A percentile compares a stretch with the other conserved stretches of the same genome.
phyloP scores from a whole-genome alignment of 2,329 filamentous ascomycete genomes.

The Orbilia oligospora region DNA sequence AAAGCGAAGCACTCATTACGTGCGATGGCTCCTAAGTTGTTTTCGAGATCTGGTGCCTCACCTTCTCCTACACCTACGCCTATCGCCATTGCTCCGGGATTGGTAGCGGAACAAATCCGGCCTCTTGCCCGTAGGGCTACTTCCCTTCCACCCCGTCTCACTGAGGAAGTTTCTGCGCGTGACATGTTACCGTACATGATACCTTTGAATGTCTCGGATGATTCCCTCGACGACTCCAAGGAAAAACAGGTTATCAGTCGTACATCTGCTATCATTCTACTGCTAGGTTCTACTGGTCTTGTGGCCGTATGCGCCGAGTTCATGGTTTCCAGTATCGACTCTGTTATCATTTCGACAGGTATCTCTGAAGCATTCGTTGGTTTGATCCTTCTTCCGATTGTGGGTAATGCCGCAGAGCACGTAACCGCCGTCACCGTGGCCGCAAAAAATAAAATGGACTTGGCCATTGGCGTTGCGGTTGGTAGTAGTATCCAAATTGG shows the following conservation, averaged over 20 bases:
- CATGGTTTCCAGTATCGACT: slow-evolving; percentile 77
- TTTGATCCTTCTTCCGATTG: slow-evolving; percentile 79
- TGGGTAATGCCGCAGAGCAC: slow-evolving; percentile 81
- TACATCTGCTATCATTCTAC: slow-evolving; percentile 73
- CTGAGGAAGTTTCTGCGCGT: slow-evolving; percentile 65
- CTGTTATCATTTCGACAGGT: slow-evolving; percentile 72
- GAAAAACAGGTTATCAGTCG: slow-evolving; percentile 65
- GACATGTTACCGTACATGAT: slow-evolving; percentile 53
- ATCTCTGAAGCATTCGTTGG: slow-evolving; percentile 79
- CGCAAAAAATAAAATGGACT: slow-evolving; percentile 82
- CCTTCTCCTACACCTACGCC: slow-evolving; percentile 65
- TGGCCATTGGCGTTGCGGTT: slow-evolving; percentile 80
- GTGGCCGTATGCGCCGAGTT: slow-evolving; percentile 80
- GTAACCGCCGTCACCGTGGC: slow-evolving; percentile 80
- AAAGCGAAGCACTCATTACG: slow-evolving; percentile 47
- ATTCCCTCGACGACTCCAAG: slow-evolving; percentile 54
- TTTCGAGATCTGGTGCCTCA: slow-evolving; percentile 58
- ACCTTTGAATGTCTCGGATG: slow-evolving; percentile 58
- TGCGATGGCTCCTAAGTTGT: slow-evolving; percentile 54
- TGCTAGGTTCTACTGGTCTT: slow-evolving; percentile 76
- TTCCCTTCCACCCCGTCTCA: slow-evolving; percentile 80
- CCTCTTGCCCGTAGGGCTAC: slow-evolving; percentile 74
- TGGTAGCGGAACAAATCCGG: slow-evolving; percentile 71
- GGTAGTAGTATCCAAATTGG: slow-evolving; percentile 79
- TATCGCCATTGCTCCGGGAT: slow-evolving; percentile 72